Evolutionary conservation across 768 basidiomycete species (phyloP), one percentile per base, ranked within the genome.

Genomic region (Cubamyces lactineus): DNA sequence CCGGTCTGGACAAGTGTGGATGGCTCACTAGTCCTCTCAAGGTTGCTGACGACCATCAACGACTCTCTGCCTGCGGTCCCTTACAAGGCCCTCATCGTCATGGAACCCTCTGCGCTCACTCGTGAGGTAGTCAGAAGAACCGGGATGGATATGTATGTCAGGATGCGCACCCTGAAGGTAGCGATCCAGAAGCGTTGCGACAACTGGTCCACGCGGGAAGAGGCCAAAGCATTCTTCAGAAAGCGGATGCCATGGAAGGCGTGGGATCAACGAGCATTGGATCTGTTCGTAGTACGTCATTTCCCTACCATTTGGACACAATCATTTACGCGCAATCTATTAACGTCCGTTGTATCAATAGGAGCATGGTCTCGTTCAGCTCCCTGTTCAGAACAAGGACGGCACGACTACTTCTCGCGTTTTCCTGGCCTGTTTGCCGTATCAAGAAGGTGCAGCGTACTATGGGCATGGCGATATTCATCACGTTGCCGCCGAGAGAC

Each of bases 31-130:
- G 6, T 3, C 15, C 11, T 13, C 26, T 28, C 28, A n/a, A 56
- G 55, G 12, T 9, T 45, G 19, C 28, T 30, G 26, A 56, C 55
- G 12, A 56, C 45, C 13, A 5, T 47, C 16, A 12, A 43, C 2
- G 55, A 47, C n/a, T 15, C 43, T 16, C 45, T 23, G 21, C 38
- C 47, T 16, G 57, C 43, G 21, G 13, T 60, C 6, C 39, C 46
- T 15, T 64, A 59, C 28, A 34, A 50, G 24, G 16, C 12, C 51
- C 80, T 83, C 11, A 70, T 84, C 42, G 75, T 83, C 43, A 66
- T 82, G 17, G 83, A 84, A 64, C 75, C 82, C 0, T 78, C 79
- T 0, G 74, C 82, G 39, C 73, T 78, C 7, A 71, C 77, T 0
- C 70, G 72, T 26, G 76, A 78, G 40, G 53, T 78, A 3, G 81